Conservation (phyloP, 495 filamentous ascomycete species). For the Podospora pseudocomata region DNA sequence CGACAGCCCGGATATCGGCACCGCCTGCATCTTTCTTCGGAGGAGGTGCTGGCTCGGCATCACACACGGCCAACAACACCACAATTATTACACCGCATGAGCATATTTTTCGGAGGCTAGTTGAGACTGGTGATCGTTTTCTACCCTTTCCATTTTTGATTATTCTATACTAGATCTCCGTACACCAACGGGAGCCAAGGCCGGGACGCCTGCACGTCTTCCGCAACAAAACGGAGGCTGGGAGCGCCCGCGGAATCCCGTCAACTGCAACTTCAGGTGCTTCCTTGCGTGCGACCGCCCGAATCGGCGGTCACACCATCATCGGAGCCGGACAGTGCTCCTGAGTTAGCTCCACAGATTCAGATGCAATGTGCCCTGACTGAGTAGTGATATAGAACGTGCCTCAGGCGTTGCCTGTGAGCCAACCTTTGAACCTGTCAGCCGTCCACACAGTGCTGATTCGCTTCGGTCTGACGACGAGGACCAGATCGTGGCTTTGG, state of each 20-base stretch:
- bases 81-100: not conserved
- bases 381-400: not conserved
- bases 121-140: not conserved
- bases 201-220: not conserved
- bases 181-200: not conserved
- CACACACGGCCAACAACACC: not conserved
- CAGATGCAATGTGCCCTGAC: not conserved
- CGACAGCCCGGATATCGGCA: slow-evolving; percentile 22
- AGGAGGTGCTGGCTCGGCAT: not conserved
- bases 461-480: not conserved
- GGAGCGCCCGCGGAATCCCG: not conserved
- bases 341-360: not conserved
- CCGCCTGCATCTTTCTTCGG: not conserved
- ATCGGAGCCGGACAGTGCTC: slow-evolving; percentile 17
- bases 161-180: not conserved
- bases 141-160: not conserved
- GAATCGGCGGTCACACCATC: not conserved
- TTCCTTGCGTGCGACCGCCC: not conserved
- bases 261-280: not conserved
- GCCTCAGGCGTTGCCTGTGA: not conserved
- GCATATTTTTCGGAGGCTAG: not conserved
- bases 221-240: not conserved
- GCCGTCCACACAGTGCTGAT: not conserved
- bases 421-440: not conserved
- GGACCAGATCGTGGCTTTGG: not conserved